phyloP scores from a whole-genome alignment of 2,329 filamentous ascomycete genomes.

The Tympanopsis confertula region DNA sequence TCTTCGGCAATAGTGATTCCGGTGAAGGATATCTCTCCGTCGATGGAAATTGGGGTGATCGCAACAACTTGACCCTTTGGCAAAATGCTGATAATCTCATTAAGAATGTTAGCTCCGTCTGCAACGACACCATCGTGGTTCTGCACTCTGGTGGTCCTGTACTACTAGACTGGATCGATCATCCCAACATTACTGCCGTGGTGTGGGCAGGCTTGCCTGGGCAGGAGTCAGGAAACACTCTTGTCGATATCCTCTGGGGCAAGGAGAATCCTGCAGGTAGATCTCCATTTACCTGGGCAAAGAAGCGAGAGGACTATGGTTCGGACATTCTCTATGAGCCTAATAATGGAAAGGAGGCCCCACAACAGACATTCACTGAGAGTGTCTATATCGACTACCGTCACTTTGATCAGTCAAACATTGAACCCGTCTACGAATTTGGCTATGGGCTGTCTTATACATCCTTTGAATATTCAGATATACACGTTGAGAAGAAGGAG shows the following conservation, averaged over 20 bases:
- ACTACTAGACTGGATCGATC: constrained; percentile 60
- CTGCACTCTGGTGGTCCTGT: constrained; percentile 62
- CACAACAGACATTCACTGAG: constrained; percentile 41
- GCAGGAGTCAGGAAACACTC: constrained; percentile 58
- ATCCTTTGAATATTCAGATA: constrained; percentile 37
- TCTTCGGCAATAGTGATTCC: constrained; percentile 64
- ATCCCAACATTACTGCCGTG: constrained; percentile 54
- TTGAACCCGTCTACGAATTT: constrained; percentile 49
- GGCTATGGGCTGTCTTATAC: constrained; percentile 54
- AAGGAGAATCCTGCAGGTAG: constrained; percentile 59
- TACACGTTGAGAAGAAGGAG: constrained; percentile 34
- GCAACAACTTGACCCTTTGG: constrained; percentile 45
- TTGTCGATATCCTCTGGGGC: constrained; percentile 58
- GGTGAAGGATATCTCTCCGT: constrained; percentile 64
- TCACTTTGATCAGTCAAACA: constrained; percentile 40
- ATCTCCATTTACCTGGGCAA: constrained; percentile 53
- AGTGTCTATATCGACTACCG: constrained; percentile 53
- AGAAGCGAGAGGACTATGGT: constrained; percentile 35
- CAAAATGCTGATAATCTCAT: constrained; percentile 56
- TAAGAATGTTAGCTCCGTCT: constrained; percentile 44
- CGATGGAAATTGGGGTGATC: constrained; percentile 59
- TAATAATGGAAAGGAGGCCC: constrained; percentile 44
- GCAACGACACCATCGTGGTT: constrained; percentile 54
- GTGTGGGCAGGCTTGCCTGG: constrained; percentile 63
- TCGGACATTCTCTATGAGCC: constrained; percentile 39